A percentile compares a stretch with the other conserved stretches of the same genome.
These are phyloP conservation scores for Phytophthora pini DNA, from an alignment of 352 stramenopile species.

Conservation along the genomic window DNA sequence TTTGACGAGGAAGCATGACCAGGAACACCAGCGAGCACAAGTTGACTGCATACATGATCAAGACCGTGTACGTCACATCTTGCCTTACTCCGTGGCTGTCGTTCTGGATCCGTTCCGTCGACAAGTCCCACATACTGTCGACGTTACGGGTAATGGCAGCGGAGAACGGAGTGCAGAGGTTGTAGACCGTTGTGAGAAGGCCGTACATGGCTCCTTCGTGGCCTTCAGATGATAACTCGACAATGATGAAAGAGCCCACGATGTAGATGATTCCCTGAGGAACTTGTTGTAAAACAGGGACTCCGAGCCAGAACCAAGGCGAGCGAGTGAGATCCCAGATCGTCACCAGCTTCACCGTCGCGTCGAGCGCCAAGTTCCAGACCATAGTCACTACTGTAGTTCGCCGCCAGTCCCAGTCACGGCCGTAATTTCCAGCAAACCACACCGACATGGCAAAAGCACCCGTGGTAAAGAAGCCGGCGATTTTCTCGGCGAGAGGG, in stretches of 20 bases:
- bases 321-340: slow-evolving; percentile 60
- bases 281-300: slow-evolving; percentile 56
- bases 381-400: slow-evolving; percentile 44
- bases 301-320: slow-evolving; percentile 59
- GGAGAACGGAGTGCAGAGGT: slow-evolving; percentile 55
- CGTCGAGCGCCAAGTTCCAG: slow-evolving; percentile 45
- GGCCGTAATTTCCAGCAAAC: slow-evolving; percentile 58
- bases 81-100: slow-evolving; percentile 50
- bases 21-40: slow-evolving; percentile 60
- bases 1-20: slow-evolving; percentile 66
- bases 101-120: slow-evolving; percentile 58
- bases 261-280: slow-evolving; percentile 63
- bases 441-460: slow-evolving; percentile 48
- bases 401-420: slow-evolving; percentile 64
- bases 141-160: slow-evolving; percentile 51
- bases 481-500: slow-evolving; percentile 49
- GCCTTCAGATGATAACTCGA: slow-evolving; percentile 62
- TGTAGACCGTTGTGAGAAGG: slow-evolving; percentile 68
- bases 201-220: slow-evolving; percentile 73
- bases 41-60: slow-evolving; percentile 64
- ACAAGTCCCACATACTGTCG: slow-evolving; percentile 46
- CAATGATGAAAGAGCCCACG: slow-evolving; percentile 61
- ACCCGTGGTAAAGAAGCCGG: slow-evolving; percentile 35
- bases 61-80: slow-evolving; percentile 56
- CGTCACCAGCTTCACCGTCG: slow-evolving; percentile 44